Conservation (phyloP, 2,329 filamentous ascomycete species). For the Ophiobolus disseminans region DNA sequence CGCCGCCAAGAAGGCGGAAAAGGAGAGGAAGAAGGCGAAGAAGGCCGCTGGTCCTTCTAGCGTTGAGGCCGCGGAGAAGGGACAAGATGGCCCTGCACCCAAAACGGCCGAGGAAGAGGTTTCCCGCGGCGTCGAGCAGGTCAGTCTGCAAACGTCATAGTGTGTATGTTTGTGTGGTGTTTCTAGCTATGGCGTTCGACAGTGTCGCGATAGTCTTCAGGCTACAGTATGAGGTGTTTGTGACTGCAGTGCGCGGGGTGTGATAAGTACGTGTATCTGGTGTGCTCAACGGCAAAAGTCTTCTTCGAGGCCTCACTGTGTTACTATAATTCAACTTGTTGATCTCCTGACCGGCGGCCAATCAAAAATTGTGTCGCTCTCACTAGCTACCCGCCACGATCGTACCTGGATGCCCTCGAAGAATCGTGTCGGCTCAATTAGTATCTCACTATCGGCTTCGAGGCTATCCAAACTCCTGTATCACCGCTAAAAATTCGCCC, state of each 20-base stretch:
- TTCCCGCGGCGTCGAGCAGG: slow-evolving; percentile 54
- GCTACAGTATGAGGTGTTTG: too few relatives aligned
- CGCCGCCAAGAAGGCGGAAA: slow-evolving; percentile 66
- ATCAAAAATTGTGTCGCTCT: too few relatives aligned
- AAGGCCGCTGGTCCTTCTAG: slow-evolving; percentile 67
- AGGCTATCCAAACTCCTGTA: too few relatives aligned
- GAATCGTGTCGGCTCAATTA: not conserved
- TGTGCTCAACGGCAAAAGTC: slow-evolving; percentile 4
- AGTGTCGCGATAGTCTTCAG: too few relatives aligned
- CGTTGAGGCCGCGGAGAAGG: slow-evolving; percentile 79
- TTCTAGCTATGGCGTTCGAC: slow-evolving; percentile 4
- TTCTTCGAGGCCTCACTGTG: slow-evolving; percentile 1
- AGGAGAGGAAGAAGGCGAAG: slow-evolving; percentile 66
- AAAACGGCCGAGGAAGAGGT: slow-evolving; percentile 55
- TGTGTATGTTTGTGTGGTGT: not conserved
- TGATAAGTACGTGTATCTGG: not conserved
- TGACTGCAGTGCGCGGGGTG: not conserved
- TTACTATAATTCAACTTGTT: slow-evolving; percentile 8
- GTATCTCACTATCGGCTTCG: too few relatives aligned
- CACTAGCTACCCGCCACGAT: too few relatives aligned
- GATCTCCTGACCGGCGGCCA: too few relatives aligned
- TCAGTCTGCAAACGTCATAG: slow-evolving; percentile 53
- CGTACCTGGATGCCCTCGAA: too few relatives aligned
- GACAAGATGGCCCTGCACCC: slow-evolving; percentile 57
- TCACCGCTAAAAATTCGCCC: too few relatives aligned